These are phyloP conservation scores for Dioscorea dumetorum DNA, from an alignment of 106 monocot genomes.

Conservation along the genomic window DNA sequence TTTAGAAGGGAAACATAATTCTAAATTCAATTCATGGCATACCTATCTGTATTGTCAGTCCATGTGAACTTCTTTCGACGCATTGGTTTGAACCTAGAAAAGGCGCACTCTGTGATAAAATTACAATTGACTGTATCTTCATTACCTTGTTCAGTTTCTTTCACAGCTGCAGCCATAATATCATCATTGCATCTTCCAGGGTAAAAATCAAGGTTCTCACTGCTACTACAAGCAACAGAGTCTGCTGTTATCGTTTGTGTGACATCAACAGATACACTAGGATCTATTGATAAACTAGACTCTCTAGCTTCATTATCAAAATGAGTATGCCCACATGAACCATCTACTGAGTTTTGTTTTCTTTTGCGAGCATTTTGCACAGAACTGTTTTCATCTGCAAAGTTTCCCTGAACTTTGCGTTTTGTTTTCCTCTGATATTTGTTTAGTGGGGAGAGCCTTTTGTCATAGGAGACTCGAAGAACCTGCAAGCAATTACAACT, in stretches of 20 bases:
- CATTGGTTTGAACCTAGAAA: constrained; percentile 26
- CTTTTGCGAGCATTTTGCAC: constrained; percentile 22
- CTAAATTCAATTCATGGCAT: neutral
- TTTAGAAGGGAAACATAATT: neutral
- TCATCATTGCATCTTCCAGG: constrained; percentile 4
- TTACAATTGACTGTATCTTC: constrained; percentile 20
- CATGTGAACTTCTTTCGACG: constrained; percentile 47
- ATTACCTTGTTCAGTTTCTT: constrained; percentile 14
- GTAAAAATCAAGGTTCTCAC: constrained; percentile 11
- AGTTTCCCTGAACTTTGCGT: constrained; percentile 6
- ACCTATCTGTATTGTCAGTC: constrained; percentile 82
- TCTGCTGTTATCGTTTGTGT: constrained; percentile 2
- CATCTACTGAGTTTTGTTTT: constrained; percentile 24
- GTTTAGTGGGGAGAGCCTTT: constrained; percentile 10
- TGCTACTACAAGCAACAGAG: neutral
- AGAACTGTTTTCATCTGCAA: neutral
- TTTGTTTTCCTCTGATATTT: constrained; percentile 11
- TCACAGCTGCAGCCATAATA: neutral
- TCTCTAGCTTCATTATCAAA: constrained; percentile 6
- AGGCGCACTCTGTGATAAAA: constrained; percentile 31
- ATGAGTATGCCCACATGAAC: constrained; percentile 1
- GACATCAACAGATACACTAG: constrained; percentile 6
- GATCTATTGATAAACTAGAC: constrained; percentile 6
- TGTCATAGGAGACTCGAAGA: constrained; percentile 60
- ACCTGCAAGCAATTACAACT: constrained; percentile 40